Evolutionary conservation across 768 basidiomycete species (phyloP).

Genomic region (Boletellus emodensis): DNA sequence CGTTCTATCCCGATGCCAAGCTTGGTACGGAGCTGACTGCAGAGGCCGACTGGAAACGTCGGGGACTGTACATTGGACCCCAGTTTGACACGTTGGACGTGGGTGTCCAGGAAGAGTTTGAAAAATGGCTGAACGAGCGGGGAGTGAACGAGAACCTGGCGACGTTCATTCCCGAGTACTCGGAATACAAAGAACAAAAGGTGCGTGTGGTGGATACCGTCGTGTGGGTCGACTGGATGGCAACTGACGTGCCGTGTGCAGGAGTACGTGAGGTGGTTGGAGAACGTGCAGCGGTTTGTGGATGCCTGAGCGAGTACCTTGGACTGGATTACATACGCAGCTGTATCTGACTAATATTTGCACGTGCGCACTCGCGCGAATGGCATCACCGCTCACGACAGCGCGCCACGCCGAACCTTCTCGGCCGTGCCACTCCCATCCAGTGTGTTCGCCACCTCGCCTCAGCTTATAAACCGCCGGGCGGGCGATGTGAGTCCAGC

Average conservation of each 20-base stretch:
- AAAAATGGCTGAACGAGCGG: constrained; percentile 84
- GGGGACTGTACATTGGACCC: constrained; percentile 90
- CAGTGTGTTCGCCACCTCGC: not conserved
- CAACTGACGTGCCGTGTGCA: constrained; percentile 27
- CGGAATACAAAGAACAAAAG: constrained; percentile 90
- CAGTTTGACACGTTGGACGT: constrained; percentile 91
- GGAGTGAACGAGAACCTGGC: constrained; percentile 83
- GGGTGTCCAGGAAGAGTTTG: constrained; percentile 85
- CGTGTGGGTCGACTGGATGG: not conserved
- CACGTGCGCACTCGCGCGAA: constrained; percentile 2
- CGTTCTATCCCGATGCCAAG: constrained; percentile 73
- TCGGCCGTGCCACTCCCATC: not conserved
- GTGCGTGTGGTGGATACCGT: constrained; percentile 38
- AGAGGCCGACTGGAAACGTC: constrained; percentile 91
- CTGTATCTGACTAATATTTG: constrained; percentile 3
- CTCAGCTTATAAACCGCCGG: not conserved
- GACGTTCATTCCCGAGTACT: constrained; percentile 83
- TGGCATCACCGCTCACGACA: constrained; percentile 19
- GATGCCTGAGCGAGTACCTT: constrained; percentile 42
- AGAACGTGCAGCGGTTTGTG: constrained; percentile 77
- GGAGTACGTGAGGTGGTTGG: constrained; percentile 93
- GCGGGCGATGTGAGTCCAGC: constrained; percentile 3
- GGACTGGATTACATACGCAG: not conserved
- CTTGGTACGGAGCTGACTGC: constrained; percentile 74
- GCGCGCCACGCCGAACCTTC: constrained; percentile 16